A percentile compares a stretch with the other conserved stretches of the same genome.
Conservation (phyloP, 1,284 basidiomycete genomes). For the Cystobasidium sp. region DNA sequence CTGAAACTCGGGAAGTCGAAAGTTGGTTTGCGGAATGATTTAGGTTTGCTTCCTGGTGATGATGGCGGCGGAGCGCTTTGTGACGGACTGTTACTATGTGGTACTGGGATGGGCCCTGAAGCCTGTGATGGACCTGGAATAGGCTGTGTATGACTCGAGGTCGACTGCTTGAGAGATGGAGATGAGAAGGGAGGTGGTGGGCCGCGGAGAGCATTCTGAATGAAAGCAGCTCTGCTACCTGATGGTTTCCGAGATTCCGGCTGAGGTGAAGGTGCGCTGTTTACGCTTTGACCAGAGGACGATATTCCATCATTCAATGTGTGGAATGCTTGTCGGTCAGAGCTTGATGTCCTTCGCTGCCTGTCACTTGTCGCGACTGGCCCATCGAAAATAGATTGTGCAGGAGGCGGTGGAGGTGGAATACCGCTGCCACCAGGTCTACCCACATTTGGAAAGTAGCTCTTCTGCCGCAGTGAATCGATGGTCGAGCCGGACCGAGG, state of each 20-base stretch:
- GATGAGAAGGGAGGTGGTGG: slow-evolving; percentile 23
- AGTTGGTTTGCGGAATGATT: slow-evolving; percentile 21
- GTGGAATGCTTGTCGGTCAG: slow-evolving; percentile 11
- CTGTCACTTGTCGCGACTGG: slow-evolving; percentile 2
- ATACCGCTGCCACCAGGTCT: neutral
- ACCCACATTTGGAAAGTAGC: slow-evolving; percentile 13
- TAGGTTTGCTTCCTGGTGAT: neutral
- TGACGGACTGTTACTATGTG: neutral
- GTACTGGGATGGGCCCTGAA: neutral
- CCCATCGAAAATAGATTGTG: neutral
- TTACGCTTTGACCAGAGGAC: neutral
- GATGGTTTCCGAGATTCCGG: neutral
- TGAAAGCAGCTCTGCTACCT: slow-evolving; percentile 8
- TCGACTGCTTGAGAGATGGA: slow-evolving; percentile 17
- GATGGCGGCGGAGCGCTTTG: neutral
- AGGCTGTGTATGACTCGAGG: slow-evolving; percentile 7
- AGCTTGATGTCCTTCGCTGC: slow-evolving; percentile 19
- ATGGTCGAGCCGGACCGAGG: slow-evolving; percentile 28
- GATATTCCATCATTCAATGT: neutral
- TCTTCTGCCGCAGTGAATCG: slow-evolving; percentile 18
- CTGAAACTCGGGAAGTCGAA: slow-evolving; percentile 38
- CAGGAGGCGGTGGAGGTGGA: neutral
- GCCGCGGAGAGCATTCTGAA: slow-evolving; percentile 1
- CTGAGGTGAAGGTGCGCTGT: neutral
- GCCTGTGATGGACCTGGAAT: neutral